Evolutionary conservation across 306 rosid species (phyloP), one percentile per base, ranked within the genome.

Genomic region (Medicago lupulina): DNA sequence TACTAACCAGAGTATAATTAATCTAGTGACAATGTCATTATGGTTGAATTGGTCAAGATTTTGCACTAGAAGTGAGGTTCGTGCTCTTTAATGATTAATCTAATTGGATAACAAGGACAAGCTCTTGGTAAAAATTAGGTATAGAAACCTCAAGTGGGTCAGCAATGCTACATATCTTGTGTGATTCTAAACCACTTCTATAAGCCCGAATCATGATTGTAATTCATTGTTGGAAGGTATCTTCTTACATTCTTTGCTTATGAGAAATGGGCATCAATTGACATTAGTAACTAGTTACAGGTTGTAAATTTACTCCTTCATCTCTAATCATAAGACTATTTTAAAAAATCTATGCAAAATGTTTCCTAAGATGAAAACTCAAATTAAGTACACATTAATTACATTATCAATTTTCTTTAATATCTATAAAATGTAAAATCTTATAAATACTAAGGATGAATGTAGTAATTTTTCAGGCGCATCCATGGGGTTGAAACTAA

Each of bases 11-110:
- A 53, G 16, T 49, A 38, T 41, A 46, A 46, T 59, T 59, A 59
- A 25, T 3, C 18, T 59, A 59, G 36, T 59, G 38, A 54, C 43
- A 38, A 18, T 62, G 74, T 11, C 70, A 64, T 60, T 74, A 67
- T 58, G 64, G 50, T 76, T 50, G 9, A 81, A 70, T n/a, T 41
- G 81, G 81, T 81, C 15, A 76, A 63, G 64, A 51, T 47, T 47
- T 60, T 70, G 57, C 80, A 75, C 70, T 11, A 10, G 68, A 80
- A 65, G 70, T 67, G 58, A 74, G 67, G 50, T 40, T 64, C 34
- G 6, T 40, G 18, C 21, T 67, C 11, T 75, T 67, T 73, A 73
- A 73, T 74, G 46, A 78, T 74, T 61, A 46, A 73, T 59, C 21
- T 2, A 46, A 77, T 13, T 65, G 58, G 63, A 8, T 47, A 67